Conservation (phyloP, 148 eudicot genomes). For the Vaccinium darrowii region DNA sequence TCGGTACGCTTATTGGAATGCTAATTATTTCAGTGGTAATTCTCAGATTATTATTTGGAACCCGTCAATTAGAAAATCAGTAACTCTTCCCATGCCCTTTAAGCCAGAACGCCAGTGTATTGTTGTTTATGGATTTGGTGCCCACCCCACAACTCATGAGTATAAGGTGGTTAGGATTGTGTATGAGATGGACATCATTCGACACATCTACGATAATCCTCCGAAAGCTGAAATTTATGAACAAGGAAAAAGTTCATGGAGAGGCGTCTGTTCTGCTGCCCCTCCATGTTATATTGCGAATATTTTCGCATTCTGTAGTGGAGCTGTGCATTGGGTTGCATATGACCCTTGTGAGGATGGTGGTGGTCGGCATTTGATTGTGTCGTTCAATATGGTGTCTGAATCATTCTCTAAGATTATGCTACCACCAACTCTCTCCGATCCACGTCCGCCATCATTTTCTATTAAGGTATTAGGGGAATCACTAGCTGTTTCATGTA, state of each 20-base stretch:
- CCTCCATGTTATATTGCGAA: conserved; percentile 2
- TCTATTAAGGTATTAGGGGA: not conserved
- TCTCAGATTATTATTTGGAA: conserved; percentile 30
- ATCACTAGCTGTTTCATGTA: conserved; percentile 5
- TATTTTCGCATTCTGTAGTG: not conserved
- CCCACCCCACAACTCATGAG: conserved; percentile 2
- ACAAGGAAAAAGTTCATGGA: conserved; percentile 10
- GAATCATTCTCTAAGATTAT: conserved; percentile 24
- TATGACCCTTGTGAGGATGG: not conserved
- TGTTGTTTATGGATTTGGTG: conserved; percentile 31
- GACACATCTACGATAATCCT: not conserved
- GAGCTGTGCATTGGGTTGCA: conserved; percentile 34
- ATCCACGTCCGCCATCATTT: not conserved
- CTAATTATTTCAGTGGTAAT: too few relatives aligned
- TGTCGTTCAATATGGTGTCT: conserved; percentile 19
- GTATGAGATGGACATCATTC: too few relatives aligned
- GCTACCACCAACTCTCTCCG: not conserved
- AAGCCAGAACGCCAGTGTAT: not conserved
- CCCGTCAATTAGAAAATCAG: conserved; percentile 22
- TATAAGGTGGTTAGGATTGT: not conserved
- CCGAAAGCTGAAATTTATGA: not conserved
- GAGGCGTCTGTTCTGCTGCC: not conserved
- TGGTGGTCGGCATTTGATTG: conserved; percentile 15
- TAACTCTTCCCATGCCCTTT: not conserved
- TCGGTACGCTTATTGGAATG: too few relatives aligned